phyloP scores from a whole-genome alignment of 495 filamentous ascomycete species.

The Xylaria curta region DNA sequence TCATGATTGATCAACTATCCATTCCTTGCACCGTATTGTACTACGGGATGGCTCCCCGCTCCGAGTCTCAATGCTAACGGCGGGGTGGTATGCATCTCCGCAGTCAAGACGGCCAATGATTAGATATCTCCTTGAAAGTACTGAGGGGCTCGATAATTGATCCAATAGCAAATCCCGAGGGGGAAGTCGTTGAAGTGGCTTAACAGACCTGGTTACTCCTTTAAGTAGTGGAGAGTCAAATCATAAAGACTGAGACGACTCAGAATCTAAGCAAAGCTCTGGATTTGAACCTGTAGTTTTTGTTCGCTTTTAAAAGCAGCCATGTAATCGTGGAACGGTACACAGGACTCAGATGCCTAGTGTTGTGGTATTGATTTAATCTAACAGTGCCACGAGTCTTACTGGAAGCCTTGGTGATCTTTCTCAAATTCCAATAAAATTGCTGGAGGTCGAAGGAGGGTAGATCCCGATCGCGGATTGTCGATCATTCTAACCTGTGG shows the following conservation, averaged over 20 bases:
- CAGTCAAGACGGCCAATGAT: background rate
- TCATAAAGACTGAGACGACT: background rate
- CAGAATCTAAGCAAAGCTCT: background rate
- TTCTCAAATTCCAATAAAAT: background rate
- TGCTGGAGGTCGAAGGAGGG: background rate
- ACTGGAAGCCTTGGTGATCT: background rate
- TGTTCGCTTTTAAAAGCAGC: background rate
- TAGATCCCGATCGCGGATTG: background rate
- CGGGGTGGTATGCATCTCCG: background rate
- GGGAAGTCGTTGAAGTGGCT: background rate
- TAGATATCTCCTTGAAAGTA: background rate
- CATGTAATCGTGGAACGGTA: background rate
- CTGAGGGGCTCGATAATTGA: background rate
- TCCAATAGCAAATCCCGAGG: background rate
- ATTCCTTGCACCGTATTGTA: background rate
- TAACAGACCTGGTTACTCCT: background rate
- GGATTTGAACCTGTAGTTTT: background rate
- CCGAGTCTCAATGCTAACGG: background rate
- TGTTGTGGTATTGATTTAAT: background rate
- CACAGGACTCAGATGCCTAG: background rate
- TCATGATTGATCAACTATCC: background rate
- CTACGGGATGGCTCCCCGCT: background rate
- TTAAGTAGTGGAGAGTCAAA: background rate
- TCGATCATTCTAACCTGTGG: constrained; percentile 1
- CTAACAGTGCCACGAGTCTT: background rate